Conservation (phyloP, 345 rosid genomes). For the Sapria himalayana region DNA sequence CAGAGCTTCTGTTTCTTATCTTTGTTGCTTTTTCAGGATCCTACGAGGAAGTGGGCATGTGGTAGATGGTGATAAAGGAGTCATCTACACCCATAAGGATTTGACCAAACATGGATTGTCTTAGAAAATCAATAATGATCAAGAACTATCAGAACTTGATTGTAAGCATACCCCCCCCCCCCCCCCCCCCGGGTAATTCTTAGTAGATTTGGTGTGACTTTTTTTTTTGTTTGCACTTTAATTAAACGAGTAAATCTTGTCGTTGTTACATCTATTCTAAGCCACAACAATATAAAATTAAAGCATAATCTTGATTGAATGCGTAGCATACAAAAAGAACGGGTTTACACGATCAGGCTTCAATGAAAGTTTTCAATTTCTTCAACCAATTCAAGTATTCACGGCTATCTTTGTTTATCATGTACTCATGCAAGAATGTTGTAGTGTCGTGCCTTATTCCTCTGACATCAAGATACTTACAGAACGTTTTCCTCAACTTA, state of each 20-base stretch:
- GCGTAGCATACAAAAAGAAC: background rate
- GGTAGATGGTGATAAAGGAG: slow-evolving; percentile 74
- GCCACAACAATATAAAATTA: background rate
- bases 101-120: too few relatives aligned
- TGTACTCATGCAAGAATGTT: slow-evolving; percentile 77
- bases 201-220: slow-evolving; percentile 9
- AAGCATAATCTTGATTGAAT: background rate
- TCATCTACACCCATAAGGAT: slow-evolving; percentile 53
- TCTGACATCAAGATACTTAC: slow-evolving; percentile 55
- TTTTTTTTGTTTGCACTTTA: background rate
- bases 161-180: too few relatives aligned
- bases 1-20: too few relatives aligned
- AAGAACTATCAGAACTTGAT: too few relatives aligned
- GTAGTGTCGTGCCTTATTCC: slow-evolving; percentile 57
- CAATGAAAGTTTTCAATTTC: slow-evolving; percentile 43
- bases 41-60: slow-evolving; percentile 85
- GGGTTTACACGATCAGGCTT: slow-evolving; percentile 14
- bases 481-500: slow-evolving; percentile 54
- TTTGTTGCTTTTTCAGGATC: too few relatives aligned
- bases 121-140: too few relatives aligned
- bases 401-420: slow-evolving; percentile 66
- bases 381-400: slow-evolving; percentile 57
- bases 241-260: background rate
- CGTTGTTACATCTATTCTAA: too few relatives aligned
- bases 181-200: too few relatives aligned